Evolutionary conservation across 2,329 filamentous ascomycete genomes (phyloP), one percentile per base, ranked within the genome.

Genomic region (Cercospora berteroae): DNA sequence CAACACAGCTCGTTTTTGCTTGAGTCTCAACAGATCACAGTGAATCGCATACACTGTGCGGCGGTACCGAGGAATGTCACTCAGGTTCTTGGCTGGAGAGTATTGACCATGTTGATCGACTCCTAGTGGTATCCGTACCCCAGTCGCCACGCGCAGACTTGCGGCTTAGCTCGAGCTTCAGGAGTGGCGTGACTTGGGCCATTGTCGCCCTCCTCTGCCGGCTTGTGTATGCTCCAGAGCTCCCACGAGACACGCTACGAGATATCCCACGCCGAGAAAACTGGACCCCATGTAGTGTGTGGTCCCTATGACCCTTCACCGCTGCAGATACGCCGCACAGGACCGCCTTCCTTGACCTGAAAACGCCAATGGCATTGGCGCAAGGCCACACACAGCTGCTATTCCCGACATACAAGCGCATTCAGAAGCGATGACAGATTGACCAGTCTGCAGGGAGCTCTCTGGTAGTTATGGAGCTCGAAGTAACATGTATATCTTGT

Each of bases 151-250:
- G 60, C 44, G 27, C 44, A 36, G 13, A 60, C 13, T 27, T 25
- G 31, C 42, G 44, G 44, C 27, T 29, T n/a, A 27, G 44, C 39
- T 63, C n/a, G 44, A 50, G n/a, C 42, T 50, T 63, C 60, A 9
- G 44, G 12, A n/a, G 60, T 63, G 60, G 60, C 50, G 25, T 63
- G 60, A 55, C 60, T 50, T 63, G 25, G 44, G 31, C 12, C 60
- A 25, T 50, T 25, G 48, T 50, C 48, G 20, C 18, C 9, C 18
- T 16, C 48, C 10, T 52, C 20, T 52, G 48, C 48, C 25, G 20
- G 48, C 23, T 27, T 25, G 20, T 55, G 13, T 16, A 27, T 55
- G 23, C 48, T 27, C 48, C 48, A 55, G 12, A 27, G n/a, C 48
- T 16, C 23, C 48, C 16, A n/a, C 23, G 48, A 55, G 48, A 23